Conservation (phyloP, 331 rosid genomes). For the Prunus yedoensis region DNA sequence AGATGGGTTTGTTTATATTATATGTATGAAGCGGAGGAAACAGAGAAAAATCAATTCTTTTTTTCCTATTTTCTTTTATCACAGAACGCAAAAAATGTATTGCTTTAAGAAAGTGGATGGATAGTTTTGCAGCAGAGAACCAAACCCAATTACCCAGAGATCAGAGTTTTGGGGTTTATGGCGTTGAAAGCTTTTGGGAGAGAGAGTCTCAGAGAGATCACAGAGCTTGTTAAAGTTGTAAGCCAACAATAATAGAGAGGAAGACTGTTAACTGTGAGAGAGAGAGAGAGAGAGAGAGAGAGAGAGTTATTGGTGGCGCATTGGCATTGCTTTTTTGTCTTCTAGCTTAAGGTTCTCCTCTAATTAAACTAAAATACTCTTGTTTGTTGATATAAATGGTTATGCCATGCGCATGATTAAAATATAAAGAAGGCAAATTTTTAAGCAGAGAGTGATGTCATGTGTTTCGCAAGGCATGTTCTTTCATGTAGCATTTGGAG, state of each 20-base stretch:
- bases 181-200: background rate
- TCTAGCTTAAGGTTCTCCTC: background rate
- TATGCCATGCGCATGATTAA: background rate
- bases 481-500: background rate
- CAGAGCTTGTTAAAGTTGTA: background rate
- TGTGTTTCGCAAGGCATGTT: no score
- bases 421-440: no score
- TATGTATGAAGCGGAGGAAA: conserved; percentile 27
- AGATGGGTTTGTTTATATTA: conserved; percentile 10
- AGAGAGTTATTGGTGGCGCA: background rate
- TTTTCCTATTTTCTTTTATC: background rate
- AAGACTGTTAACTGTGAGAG: background rate
- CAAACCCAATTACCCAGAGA: no score
- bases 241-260: background rate
- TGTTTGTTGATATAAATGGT: no score
- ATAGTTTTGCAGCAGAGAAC: background rate
- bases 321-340: background rate
- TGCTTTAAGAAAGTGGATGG: background rate
- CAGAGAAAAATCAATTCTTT: conserved; percentile 12
- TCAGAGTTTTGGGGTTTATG: background rate
- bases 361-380: background rate
- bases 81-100: background rate
- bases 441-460: background rate
- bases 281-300: background rate
- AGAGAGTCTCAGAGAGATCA: background rate